Evolutionary conservation across 768 basidiomycete genomes (phyloP), one percentile per base, ranked within the genome.

Genomic region (Pisolithus sp.): DNA sequence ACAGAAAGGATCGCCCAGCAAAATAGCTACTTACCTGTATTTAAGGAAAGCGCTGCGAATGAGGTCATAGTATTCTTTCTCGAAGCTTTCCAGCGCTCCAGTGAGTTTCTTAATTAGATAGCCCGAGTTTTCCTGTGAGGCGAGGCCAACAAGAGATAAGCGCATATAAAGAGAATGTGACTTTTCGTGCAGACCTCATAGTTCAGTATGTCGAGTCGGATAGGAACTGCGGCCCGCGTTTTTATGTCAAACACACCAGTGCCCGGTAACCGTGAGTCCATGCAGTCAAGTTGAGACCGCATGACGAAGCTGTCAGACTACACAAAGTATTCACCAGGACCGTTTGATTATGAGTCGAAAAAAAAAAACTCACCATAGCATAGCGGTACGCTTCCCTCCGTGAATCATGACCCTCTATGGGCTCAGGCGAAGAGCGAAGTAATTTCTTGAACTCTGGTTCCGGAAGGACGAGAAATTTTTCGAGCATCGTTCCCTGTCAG

Each of bases 191-290:
- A 30, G 48, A 88, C 88, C 70, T 82, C 78, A 58, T 80, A 88
- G 65, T 98, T 97, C 49, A 92, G 72, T 10, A 87, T 69, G 64
- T 98, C 95, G 63, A 89, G 72, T 2, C 95, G 83, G 43, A 97
- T 83, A 0, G 89, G 81, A 23, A 91, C 67, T 30, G 84, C 86
- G 0, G 93, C 93, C 44, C 95, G 81, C 0, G 95, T 97, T 69
- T 99, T 99, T 69, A 98, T 83, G 64, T 99, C 95, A 59, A 99
- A 99, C 1, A 94, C 83, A 26, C 92, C 93, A 0, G 84, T 85
- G 1, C 93, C 93, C 4, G 94, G 94, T 28, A 98, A 71, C 40
- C 88, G 77, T 12, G 69, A 58, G 61, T 97, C 89, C 1, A 82
- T 71, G 58, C 93, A 92, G 62, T 99, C 95, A 6, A 99, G 77